These are phyloP conservation scores for Agrostemma githago DNA, from an alignment of 148 eudicot species.

Conservation along the genomic window DNA sequence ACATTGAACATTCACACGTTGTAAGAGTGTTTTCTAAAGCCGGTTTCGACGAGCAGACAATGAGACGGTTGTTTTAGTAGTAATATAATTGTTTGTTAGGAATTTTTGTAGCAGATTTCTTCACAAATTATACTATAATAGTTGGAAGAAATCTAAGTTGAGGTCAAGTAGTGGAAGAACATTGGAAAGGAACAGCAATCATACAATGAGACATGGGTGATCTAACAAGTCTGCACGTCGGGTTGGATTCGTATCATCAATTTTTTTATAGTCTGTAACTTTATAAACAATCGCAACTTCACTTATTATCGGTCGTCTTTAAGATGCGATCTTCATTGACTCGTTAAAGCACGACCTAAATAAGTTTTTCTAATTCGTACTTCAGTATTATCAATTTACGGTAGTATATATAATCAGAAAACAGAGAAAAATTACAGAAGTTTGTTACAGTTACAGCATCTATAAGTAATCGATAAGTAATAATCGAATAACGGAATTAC, in stretches of 20 bases:
- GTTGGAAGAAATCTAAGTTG: not conserved
- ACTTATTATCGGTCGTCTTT: not conserved
- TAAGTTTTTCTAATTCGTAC: not conserved
- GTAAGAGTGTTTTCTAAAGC: not conserved
- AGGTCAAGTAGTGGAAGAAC: conserved; percentile 10
- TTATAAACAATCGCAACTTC: no score
- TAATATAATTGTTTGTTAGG: not conserved
- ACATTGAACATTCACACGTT: conserved; percentile 9
- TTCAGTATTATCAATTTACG: not conserved
- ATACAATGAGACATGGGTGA: not conserved
- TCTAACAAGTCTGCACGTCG: conserved; percentile 7
- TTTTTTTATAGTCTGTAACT: not conserved
- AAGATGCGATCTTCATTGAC: not conserved
- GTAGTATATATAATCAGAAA: not conserved
- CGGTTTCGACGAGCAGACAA: not conserved
- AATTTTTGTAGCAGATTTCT: not conserved
- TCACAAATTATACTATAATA: not conserved
- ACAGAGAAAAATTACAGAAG: not conserved
- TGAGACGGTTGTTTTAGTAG: not conserved
- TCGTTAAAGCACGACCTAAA: not conserved
- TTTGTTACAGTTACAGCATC: not conserved
- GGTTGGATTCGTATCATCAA: not conserved
- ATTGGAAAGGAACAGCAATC: conserved; percentile 9
- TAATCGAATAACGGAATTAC: not conserved
- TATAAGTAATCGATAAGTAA: not conserved